Base-by-base conservation (phyloP, 2,329 filamentous ascomycete species). In the Cercospora sp. region DNA sequence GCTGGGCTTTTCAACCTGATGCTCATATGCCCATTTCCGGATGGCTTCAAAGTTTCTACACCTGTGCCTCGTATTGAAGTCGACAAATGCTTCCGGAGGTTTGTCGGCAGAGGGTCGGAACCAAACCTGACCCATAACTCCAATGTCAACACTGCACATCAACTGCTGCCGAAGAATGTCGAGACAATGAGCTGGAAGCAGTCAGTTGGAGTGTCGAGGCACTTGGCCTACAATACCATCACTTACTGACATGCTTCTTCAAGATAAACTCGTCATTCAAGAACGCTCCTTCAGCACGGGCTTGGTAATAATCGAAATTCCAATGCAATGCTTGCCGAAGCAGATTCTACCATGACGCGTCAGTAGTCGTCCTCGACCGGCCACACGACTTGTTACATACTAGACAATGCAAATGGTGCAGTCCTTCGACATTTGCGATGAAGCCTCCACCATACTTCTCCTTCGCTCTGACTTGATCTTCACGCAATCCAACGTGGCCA, bases 131-230 rank as follows among this genome's bases (percentile, higher is more conserved):
- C 87, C 87, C 0, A 89, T 80, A 0, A 90, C 82, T 1, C 83
- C 87, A 2, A 86, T 84, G 70, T 90, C 88, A 20, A 85, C 80
- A 30, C 84, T 86, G 76, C 87, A 90, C 86, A 89, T 89, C 13
- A 90, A 80, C 16, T 87, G 85, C 74, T 90, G 87, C 0, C 87
- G 84, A 55, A 90, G 67, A 3, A 85, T 86, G 69, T 90, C 88
- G 33, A 89, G 79, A 67, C 88, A 90, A 68, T 90, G 87, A 5
- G 83, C 83, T 85, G 28, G 7, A 18, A 42, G 8, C 5, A 9
- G n/a, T 45, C 36, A 48, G 26, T 62, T 7, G 12, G 20, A 58
- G 8, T 31, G n/a, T 60, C 18, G 9, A 28, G 31, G 20, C 26
- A 1, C 3, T 12, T 57, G 18, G 13, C 6, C 20, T 10, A 31